Percentiles rank a stretch among this genome's conserved stretches.
phyloP scores from a whole-genome alignment of 441 rosid species.

The Manihot esculenta region DNA sequence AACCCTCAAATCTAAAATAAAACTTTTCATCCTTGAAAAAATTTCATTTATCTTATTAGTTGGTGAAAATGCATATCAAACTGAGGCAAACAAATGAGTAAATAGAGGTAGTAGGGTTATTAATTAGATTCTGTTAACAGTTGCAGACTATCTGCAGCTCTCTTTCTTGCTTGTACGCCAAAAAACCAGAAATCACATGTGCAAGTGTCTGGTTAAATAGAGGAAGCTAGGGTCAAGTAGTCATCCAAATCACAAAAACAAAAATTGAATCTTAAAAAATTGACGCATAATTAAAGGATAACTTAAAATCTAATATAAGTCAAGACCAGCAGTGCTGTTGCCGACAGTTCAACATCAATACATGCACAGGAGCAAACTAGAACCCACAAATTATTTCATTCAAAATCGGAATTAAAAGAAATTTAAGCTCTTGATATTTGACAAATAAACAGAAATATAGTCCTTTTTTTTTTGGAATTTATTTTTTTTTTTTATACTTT shows the following conservation, averaged over 20 bases:
- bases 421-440: neutral
- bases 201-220: conserved; percentile 20
- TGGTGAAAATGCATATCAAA: too few species aligned
- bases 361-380: neutral
- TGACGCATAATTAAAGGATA: conserved; percentile 7
- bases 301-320: neutral
- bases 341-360: conserved; percentile 22
- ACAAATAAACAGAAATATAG: conserved; percentile 18
- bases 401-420: neutral
- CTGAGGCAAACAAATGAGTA: too few species aligned
- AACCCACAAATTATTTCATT: conserved; percentile 10
- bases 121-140: conserved; percentile 7
- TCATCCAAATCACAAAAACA: too few species aligned
- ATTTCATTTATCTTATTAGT: too few species aligned
- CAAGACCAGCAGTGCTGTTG: conserved; percentile 11
- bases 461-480: too few species aligned
- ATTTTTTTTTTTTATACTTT: conserved; percentile 13
- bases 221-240: conserved; percentile 5
- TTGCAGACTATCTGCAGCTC: neutral
- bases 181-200: conserved; percentile 24
- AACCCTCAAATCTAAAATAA: too few species aligned
- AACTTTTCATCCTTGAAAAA: too few species aligned
- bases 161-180: conserved; percentile 17
- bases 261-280: too few species aligned
- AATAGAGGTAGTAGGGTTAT: conserved; percentile 2